Conservation (phyloP, 1,284 basidiomycete genomes). For the Rhodotorula mucilaginosa region DNA sequence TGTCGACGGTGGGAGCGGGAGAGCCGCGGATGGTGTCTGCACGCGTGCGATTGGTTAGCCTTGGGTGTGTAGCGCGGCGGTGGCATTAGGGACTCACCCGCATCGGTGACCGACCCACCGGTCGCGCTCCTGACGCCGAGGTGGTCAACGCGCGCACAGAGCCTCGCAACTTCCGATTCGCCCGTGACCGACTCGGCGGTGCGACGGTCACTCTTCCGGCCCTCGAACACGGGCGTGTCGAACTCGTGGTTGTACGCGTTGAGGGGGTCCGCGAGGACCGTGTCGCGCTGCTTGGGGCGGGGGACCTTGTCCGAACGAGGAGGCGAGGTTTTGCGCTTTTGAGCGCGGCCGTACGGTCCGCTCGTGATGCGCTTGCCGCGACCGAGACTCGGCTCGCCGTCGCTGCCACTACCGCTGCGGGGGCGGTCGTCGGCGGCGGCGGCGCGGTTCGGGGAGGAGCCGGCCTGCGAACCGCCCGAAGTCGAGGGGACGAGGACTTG, state of each 20-base stretch:
- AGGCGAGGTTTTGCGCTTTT: too few relatives aligned
- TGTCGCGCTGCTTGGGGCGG: background rate
- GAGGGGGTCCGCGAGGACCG: background rate
- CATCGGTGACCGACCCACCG: constrained; percentile 3
- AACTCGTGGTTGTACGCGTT: background rate
- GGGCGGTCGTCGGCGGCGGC: too few relatives aligned
- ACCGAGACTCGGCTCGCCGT: background rate
- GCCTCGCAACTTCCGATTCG: constrained; percentile 21
- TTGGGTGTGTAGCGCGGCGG: background rate
- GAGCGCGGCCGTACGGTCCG: background rate
- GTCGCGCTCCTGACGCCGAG: constrained; percentile 16
- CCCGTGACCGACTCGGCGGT: background rate
- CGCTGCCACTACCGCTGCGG: background rate
- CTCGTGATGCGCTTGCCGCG: constrained; percentile 10
- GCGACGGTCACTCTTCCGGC: background rate
- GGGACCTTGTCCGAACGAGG: background rate
- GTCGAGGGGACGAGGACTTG: background rate
- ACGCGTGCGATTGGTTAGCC: background rate
- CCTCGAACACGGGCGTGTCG: background rate
- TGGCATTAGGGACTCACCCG: constrained; percentile 1
- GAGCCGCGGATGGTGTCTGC: background rate
- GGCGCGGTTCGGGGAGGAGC: background rate
- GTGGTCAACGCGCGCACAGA: constrained; percentile 23
- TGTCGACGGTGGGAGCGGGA: background rate
- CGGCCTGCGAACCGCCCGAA: background rate